phyloP scores from a whole-genome alignment of 495 filamentous ascomycete genomes.

The Talaromyces wortmannii region DNA sequence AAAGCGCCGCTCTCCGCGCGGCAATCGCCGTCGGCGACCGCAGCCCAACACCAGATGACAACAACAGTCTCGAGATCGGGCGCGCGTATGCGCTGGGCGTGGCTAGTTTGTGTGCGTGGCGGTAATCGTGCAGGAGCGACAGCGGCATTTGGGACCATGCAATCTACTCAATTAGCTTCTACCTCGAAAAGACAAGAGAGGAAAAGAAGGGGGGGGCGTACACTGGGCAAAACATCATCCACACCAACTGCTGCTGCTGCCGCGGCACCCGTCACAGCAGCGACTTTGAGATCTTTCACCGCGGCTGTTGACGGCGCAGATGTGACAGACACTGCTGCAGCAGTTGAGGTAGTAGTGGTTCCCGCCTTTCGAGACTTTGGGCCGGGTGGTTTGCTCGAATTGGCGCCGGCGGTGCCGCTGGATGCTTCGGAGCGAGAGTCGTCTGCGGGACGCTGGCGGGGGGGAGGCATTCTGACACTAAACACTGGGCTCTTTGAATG shows the following conservation, averaged over 20 bases:
- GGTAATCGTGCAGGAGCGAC: slow-evolving; percentile 71
- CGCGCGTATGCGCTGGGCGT: slow-evolving; percentile 63
- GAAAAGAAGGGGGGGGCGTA: slow-evolving; percentile 13
- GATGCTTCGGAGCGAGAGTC: slow-evolving; percentile 51
- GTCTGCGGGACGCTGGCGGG: slow-evolving; percentile 40
- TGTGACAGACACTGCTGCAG: slow-evolving; percentile 5
- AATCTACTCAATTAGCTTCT: slow-evolving; percentile 41
- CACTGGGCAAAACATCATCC: slow-evolving; percentile 24
- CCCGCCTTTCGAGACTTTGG: slow-evolving; percentile 27
- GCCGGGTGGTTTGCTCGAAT: slow-evolving; percentile 30
- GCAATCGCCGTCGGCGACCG: slow-evolving; percentile 39
- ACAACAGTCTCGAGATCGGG: slow-evolving; percentile 63
- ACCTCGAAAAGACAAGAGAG: neutral
- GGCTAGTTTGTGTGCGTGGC: slow-evolving; percentile 66
- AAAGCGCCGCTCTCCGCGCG: slow-evolving; percentile 27
- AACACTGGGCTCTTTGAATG: no score
- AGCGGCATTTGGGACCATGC: slow-evolving; percentile 69
- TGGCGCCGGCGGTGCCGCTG: slow-evolving; percentile 21
- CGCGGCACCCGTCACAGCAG: slow-evolving; percentile 18
- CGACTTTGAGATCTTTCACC: slow-evolving; percentile 15
- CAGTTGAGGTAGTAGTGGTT: slow-evolving; percentile 9
- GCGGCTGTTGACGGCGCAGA: slow-evolving; percentile 6
- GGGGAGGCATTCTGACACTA: slow-evolving; percentile 30
- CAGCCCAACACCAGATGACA: slow-evolving; percentile 66
- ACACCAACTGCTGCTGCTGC: slow-evolving; percentile 14